Base-by-base conservation (phyloP, 805 yeast genomes). In the Starmerella sirachaensis region DNA sequence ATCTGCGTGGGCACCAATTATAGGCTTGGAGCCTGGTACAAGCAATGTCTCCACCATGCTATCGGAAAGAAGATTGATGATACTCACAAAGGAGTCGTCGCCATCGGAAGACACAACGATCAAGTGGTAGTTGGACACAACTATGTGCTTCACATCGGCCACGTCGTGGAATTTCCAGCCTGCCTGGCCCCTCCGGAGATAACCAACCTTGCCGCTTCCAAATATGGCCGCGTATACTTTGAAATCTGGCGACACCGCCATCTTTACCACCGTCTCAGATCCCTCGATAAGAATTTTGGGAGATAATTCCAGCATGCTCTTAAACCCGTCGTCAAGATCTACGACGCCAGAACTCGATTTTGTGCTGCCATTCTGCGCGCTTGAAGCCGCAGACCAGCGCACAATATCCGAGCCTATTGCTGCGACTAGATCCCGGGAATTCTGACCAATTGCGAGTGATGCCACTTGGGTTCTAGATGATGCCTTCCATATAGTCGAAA, bases 1-100 rank as follows among this genome's bases (percentile, higher is more conserved):
- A 49, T 80, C 93, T 1, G 65, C 63, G 2, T 67, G 51, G 5
- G 74, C 52, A 0, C 78, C 78, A 6, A 65, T 39, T 31, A 69
- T 52, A 19, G 54, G 49, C 31, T 65, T 70, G 30, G 27, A 5
- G 11, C 14, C 19, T 12, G 65, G 40, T 4, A 72, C 54, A 1
- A 61, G 53, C 27, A 65, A 66, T 26, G 64, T 60, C 35, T 57
- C 65, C 1, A 68, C 70, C 4, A 66, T 51, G 32, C 67, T 57
- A 38, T 68, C 70, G 43, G 41, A 30, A 14, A 37, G 30, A 14
- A 47, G 27, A 14, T 34, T 40, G 12, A 40, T 25, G 8, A 41
- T 32, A 11, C 14, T 14, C 5, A 40, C 20, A 1, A 29, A 10
- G 6, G 31, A 32, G n/a, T 25, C 28, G 22, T 31, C 18, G n/a